phyloP scores from a whole-genome alignment of 257 asterid species.

The Solanum acaule region DNA sequence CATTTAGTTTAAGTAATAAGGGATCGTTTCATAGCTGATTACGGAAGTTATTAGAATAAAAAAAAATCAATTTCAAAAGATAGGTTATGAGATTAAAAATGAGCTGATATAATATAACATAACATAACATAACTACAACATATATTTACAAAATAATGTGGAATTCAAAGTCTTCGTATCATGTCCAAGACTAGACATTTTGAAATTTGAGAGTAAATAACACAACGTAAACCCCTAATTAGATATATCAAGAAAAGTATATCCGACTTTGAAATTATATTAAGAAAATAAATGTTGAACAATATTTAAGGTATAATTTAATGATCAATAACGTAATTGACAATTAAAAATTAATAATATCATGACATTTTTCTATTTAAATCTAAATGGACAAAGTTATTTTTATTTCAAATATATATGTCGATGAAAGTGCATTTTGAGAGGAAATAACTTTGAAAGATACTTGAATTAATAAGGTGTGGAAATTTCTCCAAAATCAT shows the following conservation, averaged over 20 bases:
- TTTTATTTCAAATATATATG: too few species aligned
- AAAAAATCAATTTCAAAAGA: too few species aligned
- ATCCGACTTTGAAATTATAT: not conserved
- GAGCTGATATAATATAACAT: too few species aligned
- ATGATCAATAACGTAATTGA: not conserved
- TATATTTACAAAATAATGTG: too few species aligned
- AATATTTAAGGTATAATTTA: not conserved
- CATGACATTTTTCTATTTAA: too few species aligned
- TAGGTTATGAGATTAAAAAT: too few species aligned
- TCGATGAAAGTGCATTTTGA: not conserved
- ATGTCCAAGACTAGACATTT: not conserved
- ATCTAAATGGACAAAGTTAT: too few species aligned
- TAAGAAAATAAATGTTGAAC: not conserved
- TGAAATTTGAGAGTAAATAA: not conserved
- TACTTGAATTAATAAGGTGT: not conserved
- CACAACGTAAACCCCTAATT: not conserved
- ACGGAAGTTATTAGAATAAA: accelerated
- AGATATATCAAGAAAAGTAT: not conserved
- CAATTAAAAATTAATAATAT: not conserved
- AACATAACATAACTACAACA: too few species aligned
- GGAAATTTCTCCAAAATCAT: not conserved
- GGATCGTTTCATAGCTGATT: not conserved
- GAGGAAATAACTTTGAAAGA: not conserved
- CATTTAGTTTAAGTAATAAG: too few species aligned
- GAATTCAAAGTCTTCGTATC: not conserved